These are phyloP conservation scores for Pseudocohnilembus persalinus DNA, from an alignment of 169 alveolate genomes.

Conservation along the genomic window DNA sequence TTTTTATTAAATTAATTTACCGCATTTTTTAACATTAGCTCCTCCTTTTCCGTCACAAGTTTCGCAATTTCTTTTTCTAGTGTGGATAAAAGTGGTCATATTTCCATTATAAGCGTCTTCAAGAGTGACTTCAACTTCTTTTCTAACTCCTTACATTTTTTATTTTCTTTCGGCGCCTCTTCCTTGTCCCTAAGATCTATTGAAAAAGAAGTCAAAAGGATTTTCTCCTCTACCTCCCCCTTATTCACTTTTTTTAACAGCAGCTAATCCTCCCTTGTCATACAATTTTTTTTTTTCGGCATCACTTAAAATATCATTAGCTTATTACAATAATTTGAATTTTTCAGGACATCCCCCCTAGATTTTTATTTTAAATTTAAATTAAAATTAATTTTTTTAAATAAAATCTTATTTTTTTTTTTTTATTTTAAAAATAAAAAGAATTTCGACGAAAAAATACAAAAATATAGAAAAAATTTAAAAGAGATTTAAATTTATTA, in stretches of 20 bases:
- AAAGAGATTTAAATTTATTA: not conserved
- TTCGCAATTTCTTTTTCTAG: slow-evolving; percentile 92
- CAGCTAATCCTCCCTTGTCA: slow-evolving; percentile 75
- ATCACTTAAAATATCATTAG: slow-evolving; percentile 66
- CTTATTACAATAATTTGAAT: slow-evolving; percentile 56
- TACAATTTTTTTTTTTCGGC: slow-evolving; percentile 67
- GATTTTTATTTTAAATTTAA: slow-evolving; percentile 27
- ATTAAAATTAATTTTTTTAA: not conserved
- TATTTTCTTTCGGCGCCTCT: slow-evolving; percentile 32
- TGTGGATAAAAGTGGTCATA: slow-evolving; percentile 91
- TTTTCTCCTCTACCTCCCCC: slow-evolving; percentile 76
- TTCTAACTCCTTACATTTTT: slow-evolving; percentile 33
- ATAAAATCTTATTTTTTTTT: not conserved
- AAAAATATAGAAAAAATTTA: slow-evolving; percentile 53
- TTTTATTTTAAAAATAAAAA: slow-evolving; percentile 85
- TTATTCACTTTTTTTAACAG: slow-evolving; percentile 93
- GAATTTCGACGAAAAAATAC: slow-evolving; percentile 94
- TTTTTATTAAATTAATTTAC: too few species aligned
- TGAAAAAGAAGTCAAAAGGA: not conserved
- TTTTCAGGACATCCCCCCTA: not conserved
- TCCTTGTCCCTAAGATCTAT: slow-evolving; percentile 52
- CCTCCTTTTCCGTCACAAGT: slow-evolving; percentile 98
- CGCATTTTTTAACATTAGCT: slow-evolving; percentile 77
- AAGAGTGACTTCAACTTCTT: slow-evolving; percentile 90
- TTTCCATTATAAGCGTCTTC: slow-evolving; percentile 97